These are phyloP conservation scores for Agastache rugosa DNA, from an alignment of 257 asterid species.

Conservation along the genomic window DNA sequence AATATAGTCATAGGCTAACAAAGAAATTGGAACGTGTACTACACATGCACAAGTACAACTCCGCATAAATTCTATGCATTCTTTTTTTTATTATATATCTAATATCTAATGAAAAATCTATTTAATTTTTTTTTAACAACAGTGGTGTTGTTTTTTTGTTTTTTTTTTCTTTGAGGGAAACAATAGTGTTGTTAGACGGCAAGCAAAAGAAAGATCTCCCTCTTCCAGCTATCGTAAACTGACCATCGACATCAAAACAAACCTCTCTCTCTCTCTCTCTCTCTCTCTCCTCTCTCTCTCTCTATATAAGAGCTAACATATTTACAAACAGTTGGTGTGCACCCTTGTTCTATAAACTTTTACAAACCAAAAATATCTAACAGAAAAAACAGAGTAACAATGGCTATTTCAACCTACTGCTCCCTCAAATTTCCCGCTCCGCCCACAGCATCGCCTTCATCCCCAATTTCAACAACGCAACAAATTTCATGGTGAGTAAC, in stretches of 20 bases:
- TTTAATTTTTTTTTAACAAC: no score
- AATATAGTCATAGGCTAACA: neutral
- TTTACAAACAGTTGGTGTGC: neutral
- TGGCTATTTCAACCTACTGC: constrained; percentile 59
- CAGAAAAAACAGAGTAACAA: constrained; percentile 18
- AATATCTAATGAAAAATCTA: no score
- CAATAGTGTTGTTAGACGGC: constrained; percentile 46
- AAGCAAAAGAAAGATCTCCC: constrained; percentile 42
- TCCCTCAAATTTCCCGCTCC: constrained; percentile 54
- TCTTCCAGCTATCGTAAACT: constrained; percentile 25
- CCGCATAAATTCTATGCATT: neutral
- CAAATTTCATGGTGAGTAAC: constrained; percentile 45
- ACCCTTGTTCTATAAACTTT: neutral
- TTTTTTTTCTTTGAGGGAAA: no score
- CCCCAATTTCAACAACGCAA: constrained; percentile 34
- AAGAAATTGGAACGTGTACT: constrained; percentile 27
- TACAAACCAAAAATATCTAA: neutral
- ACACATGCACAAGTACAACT: constrained; percentile 20
- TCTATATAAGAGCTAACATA: neutral
- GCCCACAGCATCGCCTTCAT: constrained; percentile 38
- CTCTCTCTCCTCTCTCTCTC: neutral
- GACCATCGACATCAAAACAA: constrained; percentile 33
- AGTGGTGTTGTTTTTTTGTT: no score
- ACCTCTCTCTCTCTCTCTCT: constrained; percentile 5
- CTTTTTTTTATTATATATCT: no score